Evolutionary conservation across 805 yeast genomes (phyloP).

Genomic region (Candida insectalens): DNA sequence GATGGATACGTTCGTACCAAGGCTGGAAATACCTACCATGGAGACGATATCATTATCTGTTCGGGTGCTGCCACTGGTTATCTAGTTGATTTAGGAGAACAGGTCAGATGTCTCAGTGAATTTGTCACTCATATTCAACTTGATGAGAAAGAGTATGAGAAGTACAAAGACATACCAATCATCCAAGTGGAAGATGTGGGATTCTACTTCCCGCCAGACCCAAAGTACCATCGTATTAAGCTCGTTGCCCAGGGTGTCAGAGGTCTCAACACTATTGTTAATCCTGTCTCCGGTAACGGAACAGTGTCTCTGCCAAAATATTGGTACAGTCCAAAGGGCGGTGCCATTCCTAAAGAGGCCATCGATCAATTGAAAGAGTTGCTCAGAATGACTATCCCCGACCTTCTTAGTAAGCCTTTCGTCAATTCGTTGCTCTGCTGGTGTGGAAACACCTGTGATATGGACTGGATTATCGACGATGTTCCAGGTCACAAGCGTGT

Average conservation of each 20-base stretch:
- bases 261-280: slow-evolving; percentile 11
- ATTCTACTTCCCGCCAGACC: not conserved
- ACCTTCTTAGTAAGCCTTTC: not conserved
- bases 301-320: slow-evolving; percentile 25
- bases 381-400: not conserved
- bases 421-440: not conserved
- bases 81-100: slow-evolving; percentile 16
- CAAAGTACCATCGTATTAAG: slow-evolving; percentile 22
- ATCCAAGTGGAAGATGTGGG: not conserved
- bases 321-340: slow-evolving; percentile 19
- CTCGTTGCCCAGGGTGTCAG: slow-evolving; percentile 23
- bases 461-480: slow-evolving; percentile 29
- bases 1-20: not conserved
- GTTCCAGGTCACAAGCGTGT: slow-evolving; percentile 24
- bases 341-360: slow-evolving; percentile 17
- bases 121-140: slow-evolving; percentile 25
- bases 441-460: slow-evolving; percentile 25
- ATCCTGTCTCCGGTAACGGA: slow-evolving; percentile 17
- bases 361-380: not conserved
- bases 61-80: slow-evolving; percentile 27
- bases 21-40: not conserved
- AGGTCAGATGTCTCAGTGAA: slow-evolving; percentile 24
- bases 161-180: not conserved
- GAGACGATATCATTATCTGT: slow-evolving; percentile 17
- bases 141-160: slow-evolving; percentile 19